Base-by-base conservation (phyloP, 2,329 filamentous ascomycete genomes). In the Mycocentrospora acerina region DNA sequence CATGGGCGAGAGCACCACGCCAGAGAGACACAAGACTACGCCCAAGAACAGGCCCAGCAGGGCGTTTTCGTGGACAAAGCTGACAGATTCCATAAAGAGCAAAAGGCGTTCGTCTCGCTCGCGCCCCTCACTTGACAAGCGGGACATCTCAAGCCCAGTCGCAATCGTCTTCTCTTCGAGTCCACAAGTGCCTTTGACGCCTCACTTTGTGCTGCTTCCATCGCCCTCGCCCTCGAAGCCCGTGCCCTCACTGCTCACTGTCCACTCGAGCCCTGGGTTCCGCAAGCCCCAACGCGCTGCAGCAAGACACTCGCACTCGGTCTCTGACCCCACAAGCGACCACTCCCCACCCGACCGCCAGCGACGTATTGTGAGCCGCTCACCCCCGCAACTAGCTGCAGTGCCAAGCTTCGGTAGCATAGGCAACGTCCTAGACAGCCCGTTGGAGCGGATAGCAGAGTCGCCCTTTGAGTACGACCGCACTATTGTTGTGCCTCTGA, bases 71-170 rank as follows among this genome's bases (percentile, higher is more conserved):
- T 51, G 58, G 12, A 44, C 47, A 4, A 63, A 57, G 46, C 51
- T 65, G 31, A 63, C 62, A 32, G 42, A 51, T 7, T 50, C 46
- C 4, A 37, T 59, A 39, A 59, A 52, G 51, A 45, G 44, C 18
- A 57, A 49, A 40, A 47, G 48, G 34, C 37, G 40, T 32, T 40
- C 45, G 10, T 44, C 42, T 22, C 44, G 42, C 31, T 53, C 50
- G 37, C 27, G 27, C 35, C 25, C 46, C 16, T 49, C 51, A 7
- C 55, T 57, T 32, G 44, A 56, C 9, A 62, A 55, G 35, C 24
- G 42, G 5, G 35, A 31, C 4, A 63, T 61, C 16, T 65, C 61
- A 12, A 45, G 44, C 28, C 61, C 61, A 2, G 60, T 60, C 15
- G 13, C 46, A 32, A 22, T 22, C 19, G 9, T 9, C 5, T 5